Conservation (phyloP, 805 yeast genomes). For the Starmerella stigmatis region DNA sequence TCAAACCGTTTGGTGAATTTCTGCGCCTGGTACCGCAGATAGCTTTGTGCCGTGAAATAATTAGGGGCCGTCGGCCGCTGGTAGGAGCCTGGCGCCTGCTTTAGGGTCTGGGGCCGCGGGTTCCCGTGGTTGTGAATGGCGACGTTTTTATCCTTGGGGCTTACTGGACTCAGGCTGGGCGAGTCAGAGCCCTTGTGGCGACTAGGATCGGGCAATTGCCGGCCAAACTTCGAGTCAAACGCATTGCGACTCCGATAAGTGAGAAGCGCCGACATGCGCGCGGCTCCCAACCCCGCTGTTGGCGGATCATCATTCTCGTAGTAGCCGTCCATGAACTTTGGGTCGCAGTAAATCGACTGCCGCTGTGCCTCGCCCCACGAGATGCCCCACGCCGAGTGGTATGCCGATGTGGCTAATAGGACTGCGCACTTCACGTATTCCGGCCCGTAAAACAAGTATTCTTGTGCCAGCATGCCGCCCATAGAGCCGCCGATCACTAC, state of each 20-base stretch:
- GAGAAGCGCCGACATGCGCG: constrained; percentile 90
- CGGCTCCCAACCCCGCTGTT: constrained; percentile 78
- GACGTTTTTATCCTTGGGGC: constrained; percentile 55
- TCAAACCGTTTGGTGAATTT: constrained; percentile 85
- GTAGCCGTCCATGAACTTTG: constrained; percentile 84
- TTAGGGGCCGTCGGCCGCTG: constrained; percentile 35
- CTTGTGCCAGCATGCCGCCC: constrained; percentile 97
- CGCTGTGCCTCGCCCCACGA: constrained; percentile 99
- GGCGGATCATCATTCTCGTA: constrained; percentile 74
- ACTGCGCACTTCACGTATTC: constrained; percentile 61
- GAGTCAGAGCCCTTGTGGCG: constrained; percentile 32
- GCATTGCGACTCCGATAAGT: constrained; percentile 89
- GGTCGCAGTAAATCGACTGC: constrained; percentile 91
- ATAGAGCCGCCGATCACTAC: constrained; percentile 91
- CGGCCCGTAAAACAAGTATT: constrained; percentile 64
- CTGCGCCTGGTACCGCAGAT: constrained; percentile 85
- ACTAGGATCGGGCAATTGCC: constrained; percentile 51
- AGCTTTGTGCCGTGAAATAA: constrained; percentile 89
- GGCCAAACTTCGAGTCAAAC: constrained; percentile 85
- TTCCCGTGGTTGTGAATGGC: constrained; percentile 83
- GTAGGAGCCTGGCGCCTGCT: constrained; percentile 16
- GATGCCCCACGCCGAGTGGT: constrained; percentile 97
- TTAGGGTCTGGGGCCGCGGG: constrained; percentile 12
- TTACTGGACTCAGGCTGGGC: constrained; percentile 22
- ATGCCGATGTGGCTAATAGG: constrained; percentile 86